Evolutionary conservation across 306 rosid species (phyloP).

Genomic region (Glycine tomentella): DNA sequence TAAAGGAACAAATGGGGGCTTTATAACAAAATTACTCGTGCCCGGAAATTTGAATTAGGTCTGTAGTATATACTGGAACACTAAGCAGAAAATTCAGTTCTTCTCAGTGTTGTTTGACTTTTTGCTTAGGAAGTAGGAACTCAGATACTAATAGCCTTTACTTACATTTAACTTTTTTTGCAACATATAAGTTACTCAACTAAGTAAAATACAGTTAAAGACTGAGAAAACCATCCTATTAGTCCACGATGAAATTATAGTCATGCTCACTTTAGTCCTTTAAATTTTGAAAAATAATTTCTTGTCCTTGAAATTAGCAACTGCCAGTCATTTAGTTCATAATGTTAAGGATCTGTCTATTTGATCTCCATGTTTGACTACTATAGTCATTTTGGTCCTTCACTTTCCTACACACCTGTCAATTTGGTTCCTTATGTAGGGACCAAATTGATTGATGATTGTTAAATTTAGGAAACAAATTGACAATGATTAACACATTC

Average conservation of each 20-base stretch:
- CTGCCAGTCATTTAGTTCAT: background rate
- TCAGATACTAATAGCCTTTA: background rate
- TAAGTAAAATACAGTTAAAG: background rate
- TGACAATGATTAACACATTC: background rate
- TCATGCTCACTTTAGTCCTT: no score
- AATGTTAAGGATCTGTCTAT: background rate
- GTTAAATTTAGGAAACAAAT: background rate
- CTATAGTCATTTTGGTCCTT: background rate
- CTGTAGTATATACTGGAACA: slow-evolving; percentile 13
- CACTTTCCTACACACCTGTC: background rate
- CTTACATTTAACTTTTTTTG: slow-evolving; percentile 8
- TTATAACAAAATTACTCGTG: slow-evolving; percentile 1
- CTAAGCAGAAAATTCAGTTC: background rate
- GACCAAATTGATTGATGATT: background rate
- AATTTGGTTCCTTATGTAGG: background rate
- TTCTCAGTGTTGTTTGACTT: no score
- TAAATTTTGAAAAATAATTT: background rate
- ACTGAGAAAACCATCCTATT: background rate
- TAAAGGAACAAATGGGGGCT: slow-evolving; percentile 12
- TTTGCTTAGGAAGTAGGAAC: no score
- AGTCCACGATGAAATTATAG: no score
- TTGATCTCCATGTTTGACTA: background rate
- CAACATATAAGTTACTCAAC: background rate
- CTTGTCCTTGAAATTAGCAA: background rate
- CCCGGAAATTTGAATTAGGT: slow-evolving; percentile 18